Evolutionary conservation across 1,139 yeast species (phyloP).

Genomic region (Sugiyamaella neomexicana): DNA sequence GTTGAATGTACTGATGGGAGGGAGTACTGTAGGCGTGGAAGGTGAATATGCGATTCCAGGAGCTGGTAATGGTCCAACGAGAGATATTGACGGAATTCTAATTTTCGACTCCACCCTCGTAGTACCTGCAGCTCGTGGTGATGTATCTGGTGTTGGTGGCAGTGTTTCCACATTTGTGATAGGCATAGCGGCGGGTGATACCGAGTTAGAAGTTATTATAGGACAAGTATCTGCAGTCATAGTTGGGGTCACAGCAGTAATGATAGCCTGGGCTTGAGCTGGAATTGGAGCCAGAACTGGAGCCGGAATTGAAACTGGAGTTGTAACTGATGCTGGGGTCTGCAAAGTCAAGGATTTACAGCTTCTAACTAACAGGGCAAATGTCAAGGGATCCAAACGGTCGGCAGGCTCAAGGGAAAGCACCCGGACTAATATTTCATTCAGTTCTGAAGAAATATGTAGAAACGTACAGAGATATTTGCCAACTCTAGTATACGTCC

Average conservation of each 20-base stretch:
- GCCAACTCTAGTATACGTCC: slow-evolving; percentile 50
- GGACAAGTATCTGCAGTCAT: no score
- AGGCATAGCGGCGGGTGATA: background rate
- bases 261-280: no score
- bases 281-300: no score
- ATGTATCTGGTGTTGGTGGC: slow-evolving; percentile 12
- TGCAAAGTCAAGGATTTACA: slow-evolving; percentile 1
- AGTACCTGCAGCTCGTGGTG: background rate
- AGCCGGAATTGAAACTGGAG: no score
- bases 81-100: background rate
- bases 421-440: slow-evolving; percentile 53
- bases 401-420: slow-evolving; percentile 64
- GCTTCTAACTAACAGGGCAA: background rate
- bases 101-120: no score
- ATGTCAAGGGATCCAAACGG: slow-evolving; percentile 46
- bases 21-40: background rate
- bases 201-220: background rate
- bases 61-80: slow-evolving; percentile 1
- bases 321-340: no score
- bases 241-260: no score
- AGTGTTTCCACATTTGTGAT: background rate
- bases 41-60: background rate
- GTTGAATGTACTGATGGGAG: background rate
- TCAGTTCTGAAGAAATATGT: slow-evolving; percentile 66
- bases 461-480: slow-evolving; percentile 59